A percentile compares a stretch with the other conserved stretches of the same genome.
These are phyloP conservation scores for Trichosporon inkin DNA, from an alignment of 1,284 basidiomycete species.

Conservation along the genomic window DNA sequence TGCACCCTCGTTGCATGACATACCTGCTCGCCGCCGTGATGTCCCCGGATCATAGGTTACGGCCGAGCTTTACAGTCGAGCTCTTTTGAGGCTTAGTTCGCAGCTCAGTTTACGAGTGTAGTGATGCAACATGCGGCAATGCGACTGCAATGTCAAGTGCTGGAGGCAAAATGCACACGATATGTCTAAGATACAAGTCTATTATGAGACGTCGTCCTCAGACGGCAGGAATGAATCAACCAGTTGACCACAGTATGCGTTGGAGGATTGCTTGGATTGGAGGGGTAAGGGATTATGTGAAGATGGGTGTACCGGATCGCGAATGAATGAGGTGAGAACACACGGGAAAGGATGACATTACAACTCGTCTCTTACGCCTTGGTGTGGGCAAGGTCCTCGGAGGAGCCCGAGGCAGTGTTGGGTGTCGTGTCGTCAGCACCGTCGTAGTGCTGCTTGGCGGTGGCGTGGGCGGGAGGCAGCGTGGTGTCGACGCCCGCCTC, in stretches of 20 bases:
- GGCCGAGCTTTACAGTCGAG: too few species aligned
- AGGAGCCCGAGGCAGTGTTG: slow-evolving; percentile 9
- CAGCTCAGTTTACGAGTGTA: too few species aligned
- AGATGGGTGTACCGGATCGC: background rate
- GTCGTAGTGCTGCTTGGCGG: background rate
- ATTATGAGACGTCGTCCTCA: slow-evolving; percentile 7
- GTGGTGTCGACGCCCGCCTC: slow-evolving; percentile 20
- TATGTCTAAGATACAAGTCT: slow-evolving; percentile 9
- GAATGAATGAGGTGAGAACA: background rate
- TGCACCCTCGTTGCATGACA: too few species aligned
- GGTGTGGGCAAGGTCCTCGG: slow-evolving; percentile 2
- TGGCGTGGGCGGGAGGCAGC: slow-evolving; percentile 10
- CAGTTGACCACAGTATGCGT: background rate
- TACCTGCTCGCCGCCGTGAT: too few species aligned
- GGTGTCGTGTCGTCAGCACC: background rate
- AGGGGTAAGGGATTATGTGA: background rate
- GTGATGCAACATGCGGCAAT: slow-evolving; percentile 14
- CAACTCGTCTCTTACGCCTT: slow-evolving; percentile 5
- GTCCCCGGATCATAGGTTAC: too few species aligned
- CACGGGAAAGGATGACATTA: background rate
- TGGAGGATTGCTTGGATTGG: background rate
- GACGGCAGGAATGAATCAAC: background rate
- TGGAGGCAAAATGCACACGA: slow-evolving; percentile 8
- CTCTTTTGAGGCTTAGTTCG: too few species aligned
- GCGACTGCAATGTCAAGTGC: slow-evolving; percentile 21